phyloP scores from a whole-genome alignment of 352 stramenopile genomes.

The Phytophthora cryptogea region DNA sequence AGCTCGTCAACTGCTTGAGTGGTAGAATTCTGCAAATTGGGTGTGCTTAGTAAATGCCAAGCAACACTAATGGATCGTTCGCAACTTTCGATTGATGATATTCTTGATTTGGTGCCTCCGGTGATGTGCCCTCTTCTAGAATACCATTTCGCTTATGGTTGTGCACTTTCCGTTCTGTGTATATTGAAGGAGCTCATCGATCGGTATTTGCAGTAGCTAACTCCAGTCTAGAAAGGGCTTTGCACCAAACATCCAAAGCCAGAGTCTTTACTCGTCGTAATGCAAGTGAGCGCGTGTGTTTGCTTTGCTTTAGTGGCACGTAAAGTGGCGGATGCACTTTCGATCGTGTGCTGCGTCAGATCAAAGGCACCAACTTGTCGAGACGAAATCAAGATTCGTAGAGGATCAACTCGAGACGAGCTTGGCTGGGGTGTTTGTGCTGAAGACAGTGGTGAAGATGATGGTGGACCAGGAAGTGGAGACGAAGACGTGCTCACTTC shows the following conservation, averaged over 20 bases:
- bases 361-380: conserved; percentile 14
- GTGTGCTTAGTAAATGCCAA: too few species aligned
- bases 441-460: conserved; percentile 8
- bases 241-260: neutral
- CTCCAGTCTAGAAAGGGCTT: neutral
- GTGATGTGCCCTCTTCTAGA: too few species aligned
- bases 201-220: neutral
- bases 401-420: conserved; percentile 18
- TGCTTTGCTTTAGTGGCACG: conserved; percentile 12
- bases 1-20: too few species aligned
- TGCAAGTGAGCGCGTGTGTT: conserved; percentile 14
- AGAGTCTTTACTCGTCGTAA: neutral
- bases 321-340: conserved; percentile 16
- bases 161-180: neutral
- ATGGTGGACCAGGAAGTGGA: conserved; percentile 29
- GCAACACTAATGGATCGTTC: too few species aligned
- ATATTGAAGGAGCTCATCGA: too few species aligned
- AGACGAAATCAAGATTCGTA: conserved; percentile 28
- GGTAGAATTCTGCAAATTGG: too few species aligned
- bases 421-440: conserved; percentile 1
- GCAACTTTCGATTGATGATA: too few species aligned
- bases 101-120: too few species aligned
- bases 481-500: conserved; percentile 41
- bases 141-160: neutral
- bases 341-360: conserved; percentile 20